Conservation (phyloP, 768 basidiomycete genomes). For the Mycena venus region DNA sequence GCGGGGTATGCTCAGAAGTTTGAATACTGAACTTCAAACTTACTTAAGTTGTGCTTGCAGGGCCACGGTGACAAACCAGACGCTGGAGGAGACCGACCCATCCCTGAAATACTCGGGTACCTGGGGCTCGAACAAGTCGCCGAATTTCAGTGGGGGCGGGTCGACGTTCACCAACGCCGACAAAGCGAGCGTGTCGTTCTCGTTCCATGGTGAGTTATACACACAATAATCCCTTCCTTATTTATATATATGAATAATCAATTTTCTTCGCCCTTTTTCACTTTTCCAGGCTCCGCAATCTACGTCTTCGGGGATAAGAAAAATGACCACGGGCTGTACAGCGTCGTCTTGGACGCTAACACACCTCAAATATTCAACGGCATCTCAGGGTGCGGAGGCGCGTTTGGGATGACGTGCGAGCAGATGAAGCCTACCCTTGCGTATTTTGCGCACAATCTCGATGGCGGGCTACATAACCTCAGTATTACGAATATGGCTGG, state of each 20-base stretch:
- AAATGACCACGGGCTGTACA: slow-evolving; percentile 62
- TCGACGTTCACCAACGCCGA: slow-evolving; percentile 58
- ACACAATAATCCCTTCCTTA: not conserved
- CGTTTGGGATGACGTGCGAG: slow-evolving; percentile 60
- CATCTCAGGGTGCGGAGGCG: slow-evolving; percentile 62
- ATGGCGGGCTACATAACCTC: slow-evolving; percentile 51
- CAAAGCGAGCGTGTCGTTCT: slow-evolving; percentile 53
- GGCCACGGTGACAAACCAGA: slow-evolving; percentile 56
- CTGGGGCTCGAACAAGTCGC: slow-evolving; percentile 59
- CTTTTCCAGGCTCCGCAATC: slow-evolving; percentile 56
- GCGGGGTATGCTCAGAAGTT: slow-evolving; percentile 46
- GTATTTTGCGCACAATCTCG: slow-evolving; percentile 59
- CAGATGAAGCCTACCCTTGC: slow-evolving; percentile 58
- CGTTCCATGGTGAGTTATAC: slow-evolving; percentile 55
- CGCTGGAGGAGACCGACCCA: slow-evolving; percentile 55
- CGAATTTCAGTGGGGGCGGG: slow-evolving; percentile 60
- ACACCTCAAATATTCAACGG: slow-evolving; percentile 52
- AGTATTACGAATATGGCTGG: slow-evolving; percentile 56
- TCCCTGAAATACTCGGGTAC: slow-evolving; percentile 54
- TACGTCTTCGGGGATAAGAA: slow-evolving; percentile 65
- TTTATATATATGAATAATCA: too few relatives aligned
- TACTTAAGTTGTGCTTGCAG: slow-evolving; percentile 34
- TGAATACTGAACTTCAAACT: not conserved
- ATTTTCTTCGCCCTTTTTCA: too few relatives aligned
- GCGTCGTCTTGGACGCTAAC: slow-evolving; percentile 52